Evolutionary conservation across 1,139 yeast genomes (phyloP).

Genomic region (Pneumocystis carinii): DNA sequence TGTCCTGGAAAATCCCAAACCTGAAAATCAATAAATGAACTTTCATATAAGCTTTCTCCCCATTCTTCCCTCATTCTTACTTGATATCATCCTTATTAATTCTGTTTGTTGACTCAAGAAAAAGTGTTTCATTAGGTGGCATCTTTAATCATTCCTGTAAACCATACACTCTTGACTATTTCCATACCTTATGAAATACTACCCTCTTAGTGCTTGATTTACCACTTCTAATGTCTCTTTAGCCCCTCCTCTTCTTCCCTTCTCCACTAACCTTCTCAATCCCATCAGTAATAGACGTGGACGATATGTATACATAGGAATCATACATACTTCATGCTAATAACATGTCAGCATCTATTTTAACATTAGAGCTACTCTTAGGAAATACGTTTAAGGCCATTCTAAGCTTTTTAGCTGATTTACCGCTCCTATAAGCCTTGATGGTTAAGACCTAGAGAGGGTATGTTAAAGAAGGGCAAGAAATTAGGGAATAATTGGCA

Average conservation of each 20-base stretch:
- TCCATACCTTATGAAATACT: background rate
- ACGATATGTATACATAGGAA: background rate
- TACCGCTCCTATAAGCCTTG: no score
- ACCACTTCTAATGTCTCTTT: constrained; percentile 7
- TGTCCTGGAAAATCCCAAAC: constrained; percentile 98
- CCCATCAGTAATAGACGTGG: constrained; percentile 1
- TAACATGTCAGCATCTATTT: background rate
- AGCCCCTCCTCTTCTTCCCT: background rate
- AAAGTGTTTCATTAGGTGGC: constrained; percentile 89
- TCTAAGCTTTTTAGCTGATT: no score
- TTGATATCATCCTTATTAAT: constrained; percentile 69
- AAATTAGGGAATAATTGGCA: background rate
- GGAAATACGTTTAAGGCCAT: background rate
- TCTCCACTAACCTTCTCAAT: background rate
- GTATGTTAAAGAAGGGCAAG: background rate
- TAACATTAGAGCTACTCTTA: no score
- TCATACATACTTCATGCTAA: background rate
- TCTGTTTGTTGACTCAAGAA: constrained; percentile 75
- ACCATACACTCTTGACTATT: no score
- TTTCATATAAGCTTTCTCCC: constrained; percentile 15
- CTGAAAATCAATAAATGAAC: constrained; percentile 66
- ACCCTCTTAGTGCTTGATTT: constrained; percentile 13
- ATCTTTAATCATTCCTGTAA: no score
- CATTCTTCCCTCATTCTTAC: background rate
- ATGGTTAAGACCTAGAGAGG: no score